phyloP scores from a whole-genome alignment of 139 green algal species.

The Volvox reticuliferus region DNA sequence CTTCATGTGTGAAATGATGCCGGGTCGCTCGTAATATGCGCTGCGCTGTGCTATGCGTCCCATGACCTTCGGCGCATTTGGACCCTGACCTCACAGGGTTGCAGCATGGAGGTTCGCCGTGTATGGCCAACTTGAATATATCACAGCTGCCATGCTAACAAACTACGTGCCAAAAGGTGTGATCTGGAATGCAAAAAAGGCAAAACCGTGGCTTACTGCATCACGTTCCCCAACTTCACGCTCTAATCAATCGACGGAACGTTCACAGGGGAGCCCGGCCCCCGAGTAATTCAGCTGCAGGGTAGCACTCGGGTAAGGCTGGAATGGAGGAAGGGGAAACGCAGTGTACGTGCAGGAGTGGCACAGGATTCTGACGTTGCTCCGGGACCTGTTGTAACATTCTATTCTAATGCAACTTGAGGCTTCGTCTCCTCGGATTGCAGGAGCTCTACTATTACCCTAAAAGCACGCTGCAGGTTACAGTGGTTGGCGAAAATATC shows the following conservation, averaged over 20 bases:
- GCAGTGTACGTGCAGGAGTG: too few relatives aligned
- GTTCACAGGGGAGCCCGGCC: not conserved
- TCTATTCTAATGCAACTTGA: too few relatives aligned
- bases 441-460: conserved; percentile 79
- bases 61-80: too few relatives aligned
- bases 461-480: conserved; percentile 60
- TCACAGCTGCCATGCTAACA: conserved; percentile 72
- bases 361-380: not conserved
- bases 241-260: too few relatives aligned
- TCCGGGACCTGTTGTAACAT: not conserved
- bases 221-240: not conserved
- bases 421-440: not conserved
- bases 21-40: too few relatives aligned
- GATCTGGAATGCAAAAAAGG: not conserved
- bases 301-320: conserved; percentile 56
- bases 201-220: not conserved
- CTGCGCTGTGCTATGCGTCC: too few relatives aligned
- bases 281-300: conserved; percentile 67
- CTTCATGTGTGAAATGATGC: not conserved
- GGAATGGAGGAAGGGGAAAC: not conserved
- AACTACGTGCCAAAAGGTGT: conserved; percentile 61
- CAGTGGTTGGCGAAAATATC: conserved; percentile 59
- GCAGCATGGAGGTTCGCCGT: conserved; percentile 18
- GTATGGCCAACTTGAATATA: conserved; percentile 74
- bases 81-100: conserved; percentile 1